phyloP scores from a whole-genome alignment of 805 yeast species.

The Candida ficus region DNA sequence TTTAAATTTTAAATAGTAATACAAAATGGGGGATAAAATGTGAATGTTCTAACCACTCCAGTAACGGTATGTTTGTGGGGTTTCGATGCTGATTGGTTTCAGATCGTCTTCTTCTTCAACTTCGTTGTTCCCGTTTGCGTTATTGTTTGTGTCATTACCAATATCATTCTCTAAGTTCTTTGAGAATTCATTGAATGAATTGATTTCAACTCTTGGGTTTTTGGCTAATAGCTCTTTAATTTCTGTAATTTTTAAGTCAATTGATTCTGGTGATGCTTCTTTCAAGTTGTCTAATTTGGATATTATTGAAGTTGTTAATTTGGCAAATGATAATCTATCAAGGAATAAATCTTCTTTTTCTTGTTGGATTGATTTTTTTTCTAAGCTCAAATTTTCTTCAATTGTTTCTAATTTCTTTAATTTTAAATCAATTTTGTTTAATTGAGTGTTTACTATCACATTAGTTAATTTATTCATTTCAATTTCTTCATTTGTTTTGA shows the following conservation, averaged over 20 bases:
- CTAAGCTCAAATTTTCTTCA: slow-evolving; percentile 62
- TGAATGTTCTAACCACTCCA: slow-evolving; percentile 45
- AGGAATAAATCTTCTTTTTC: slow-evolving; percentile 64
- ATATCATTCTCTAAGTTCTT: slow-evolving; percentile 12
- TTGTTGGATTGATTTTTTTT: slow-evolving; percentile 51
- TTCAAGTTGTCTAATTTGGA: slow-evolving; percentile 39
- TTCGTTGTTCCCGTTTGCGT: slow-evolving; percentile 11
- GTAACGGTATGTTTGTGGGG: slow-evolving; percentile 59
- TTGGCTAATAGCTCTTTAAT: slow-evolving; percentile 24
- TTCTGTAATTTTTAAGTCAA: slow-evolving; percentile 19
- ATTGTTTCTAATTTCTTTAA: slow-evolving; percentile 51
- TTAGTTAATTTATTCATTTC: slow-evolving; percentile 60
- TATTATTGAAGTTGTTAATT: slow-evolving; percentile 47
- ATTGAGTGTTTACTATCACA: slow-evolving; percentile 54
- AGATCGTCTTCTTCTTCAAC: slow-evolving; percentile 31
- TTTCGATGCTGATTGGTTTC: slow-evolving; percentile 54
- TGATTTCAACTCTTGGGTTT: slow-evolving; percentile 27
- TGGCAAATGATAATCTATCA: slow-evolving; percentile 62
- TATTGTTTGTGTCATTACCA: slow-evolving; percentile 13
- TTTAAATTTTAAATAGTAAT: too few relatives aligned
- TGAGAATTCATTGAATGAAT: slow-evolving; percentile 15
- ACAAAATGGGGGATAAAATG: not conserved
- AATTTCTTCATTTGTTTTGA: slow-evolving; percentile 76
- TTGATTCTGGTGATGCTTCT: slow-evolving; percentile 10
- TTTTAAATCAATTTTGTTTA: slow-evolving; percentile 62